Base-by-base conservation (phyloP, 2,329 filamentous ascomycete species). In the Ustulina deusta region DNA sequence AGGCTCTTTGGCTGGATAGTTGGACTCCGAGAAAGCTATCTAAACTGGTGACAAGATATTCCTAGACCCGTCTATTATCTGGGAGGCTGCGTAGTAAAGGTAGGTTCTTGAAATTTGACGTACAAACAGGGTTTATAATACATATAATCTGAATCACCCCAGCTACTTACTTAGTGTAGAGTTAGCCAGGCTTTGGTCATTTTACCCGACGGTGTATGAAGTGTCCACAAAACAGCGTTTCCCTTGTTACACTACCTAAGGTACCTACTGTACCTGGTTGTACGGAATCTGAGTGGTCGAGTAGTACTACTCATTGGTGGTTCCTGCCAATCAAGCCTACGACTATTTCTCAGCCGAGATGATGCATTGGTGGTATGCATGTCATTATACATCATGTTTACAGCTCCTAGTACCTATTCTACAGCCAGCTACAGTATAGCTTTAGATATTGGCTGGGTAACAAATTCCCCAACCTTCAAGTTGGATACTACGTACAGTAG, bases 221-320 rank as follows among this genome's bases (percentile, higher is more conserved):
- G 42, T 49, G 11, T 13, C 11, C 25, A 5, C 1, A 25, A 25
- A 25, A 48, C 9, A 51, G 27, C 15, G 48, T 15, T 36, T 52
- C 29, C 29, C 49, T 52, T 20, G 51, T 54, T 36, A 54, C 51
- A 36, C 32, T 34, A 25, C 44, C 20, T 48, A 15, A 36, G 11
- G 34, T 36, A 36, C 6, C 6, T 36, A 36, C 34, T 36, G 38
- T 40, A 40, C 9, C 17, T 40, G 38, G 25, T 27, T 29, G 25
- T 49, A 25, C 46, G 29, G 46, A 15, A 49, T 17, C 44, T 22
- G 11, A n/a, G 22, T n/a, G 7, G 34, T 36, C 11, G 34, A 36
- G 6, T 6, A 11, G 6, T 36, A 11, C 20, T 6, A 40, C 11
- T 40, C 22, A 20, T 42, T 42, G 36, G 36, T 56, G 22, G 20